Conservation (phyloP, 2,329 filamentous ascomycete species). For the Talaromyces piceae region DNA sequence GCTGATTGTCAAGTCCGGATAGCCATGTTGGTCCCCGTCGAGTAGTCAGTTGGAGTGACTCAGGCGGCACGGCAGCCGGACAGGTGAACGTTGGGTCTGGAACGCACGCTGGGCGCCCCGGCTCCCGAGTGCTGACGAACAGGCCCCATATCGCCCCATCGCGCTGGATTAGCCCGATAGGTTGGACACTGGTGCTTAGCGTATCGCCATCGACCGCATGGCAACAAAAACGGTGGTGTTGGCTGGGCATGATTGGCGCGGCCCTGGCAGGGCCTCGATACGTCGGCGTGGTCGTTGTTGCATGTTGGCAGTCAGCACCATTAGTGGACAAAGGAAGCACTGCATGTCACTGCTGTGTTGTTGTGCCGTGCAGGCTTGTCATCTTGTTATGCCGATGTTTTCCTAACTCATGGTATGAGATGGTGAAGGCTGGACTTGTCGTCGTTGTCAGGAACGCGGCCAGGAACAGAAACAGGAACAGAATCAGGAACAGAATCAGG, state of each 20-base stretch:
- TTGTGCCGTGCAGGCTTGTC: not conserved
- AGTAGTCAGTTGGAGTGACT: too few species aligned
- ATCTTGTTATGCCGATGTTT: too few species aligned
- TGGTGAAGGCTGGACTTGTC: too few species aligned
- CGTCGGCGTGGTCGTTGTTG: conserved; percentile 4
- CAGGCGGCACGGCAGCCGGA: too few species aligned
- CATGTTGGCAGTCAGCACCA: not conserved
- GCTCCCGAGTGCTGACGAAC: not conserved
- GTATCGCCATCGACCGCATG: too few species aligned
- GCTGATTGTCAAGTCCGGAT: too few species aligned
- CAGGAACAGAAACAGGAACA: not conserved
- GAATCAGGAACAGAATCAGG: not conserved
- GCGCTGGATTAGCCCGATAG: not conserved
- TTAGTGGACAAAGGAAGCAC: not conserved
- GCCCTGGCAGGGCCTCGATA: conserved; percentile 4
- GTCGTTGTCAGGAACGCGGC: too few species aligned
- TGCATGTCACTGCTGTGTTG: not conserved
- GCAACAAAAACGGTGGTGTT: not conserved
- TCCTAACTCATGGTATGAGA: too few species aligned
- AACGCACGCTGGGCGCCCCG: not conserved
- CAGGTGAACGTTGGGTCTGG: not conserved
- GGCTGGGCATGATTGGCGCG: conserved; percentile 3
- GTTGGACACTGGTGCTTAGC: not conserved
- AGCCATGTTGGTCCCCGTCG: too few species aligned
- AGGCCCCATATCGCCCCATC: not conserved